Conservation (phyloP, 495 filamentous ascomycete genomes). For the Xylaria cubensis region DNA sequence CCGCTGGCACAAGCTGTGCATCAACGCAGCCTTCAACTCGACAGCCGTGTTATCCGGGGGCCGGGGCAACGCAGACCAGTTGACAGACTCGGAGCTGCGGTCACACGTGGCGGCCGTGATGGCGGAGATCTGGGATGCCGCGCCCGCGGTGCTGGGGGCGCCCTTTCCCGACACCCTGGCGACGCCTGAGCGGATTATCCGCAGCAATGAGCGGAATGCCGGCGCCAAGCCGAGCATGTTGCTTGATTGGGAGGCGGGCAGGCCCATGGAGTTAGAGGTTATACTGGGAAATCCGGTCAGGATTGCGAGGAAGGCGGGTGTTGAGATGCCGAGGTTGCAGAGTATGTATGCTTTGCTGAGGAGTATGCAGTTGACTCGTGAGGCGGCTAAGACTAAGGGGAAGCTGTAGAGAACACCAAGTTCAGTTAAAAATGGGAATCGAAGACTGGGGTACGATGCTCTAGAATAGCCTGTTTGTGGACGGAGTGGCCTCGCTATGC, state of each 20-base stretch:
- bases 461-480: background rate
- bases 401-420: constrained; percentile 38
- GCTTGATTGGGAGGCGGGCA: constrained; percentile 62
- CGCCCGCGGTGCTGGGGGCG: constrained; percentile 57
- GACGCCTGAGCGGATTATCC: constrained; percentile 59
- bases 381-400: constrained; percentile 34
- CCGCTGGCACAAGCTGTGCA: constrained; percentile 70
- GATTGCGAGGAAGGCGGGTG: constrained; percentile 57
- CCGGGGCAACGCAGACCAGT: constrained; percentile 61
- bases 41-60: constrained; percentile 65
- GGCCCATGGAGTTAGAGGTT: constrained; percentile 65
- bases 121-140: constrained; percentile 63
- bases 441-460: background rate
- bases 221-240: constrained; percentile 67
- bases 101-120: constrained; percentile 58
- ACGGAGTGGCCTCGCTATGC: background rate
- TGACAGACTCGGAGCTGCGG: constrained; percentile 57
- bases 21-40: constrained; percentile 70
- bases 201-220: constrained; percentile 60
- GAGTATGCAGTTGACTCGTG: constrained; percentile 53
- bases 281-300: constrained; percentile 66
- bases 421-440: background rate
- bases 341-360: constrained; percentile 58
- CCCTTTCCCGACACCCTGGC: constrained; percentile 54
- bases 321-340: constrained; percentile 60